Percentiles rank a stretch among this genome's conserved stretches.
Evolutionary conservation across 2,329 filamentous ascomycete species (phyloP).

Genomic region (Colletotrichum graminicola): DNA sequence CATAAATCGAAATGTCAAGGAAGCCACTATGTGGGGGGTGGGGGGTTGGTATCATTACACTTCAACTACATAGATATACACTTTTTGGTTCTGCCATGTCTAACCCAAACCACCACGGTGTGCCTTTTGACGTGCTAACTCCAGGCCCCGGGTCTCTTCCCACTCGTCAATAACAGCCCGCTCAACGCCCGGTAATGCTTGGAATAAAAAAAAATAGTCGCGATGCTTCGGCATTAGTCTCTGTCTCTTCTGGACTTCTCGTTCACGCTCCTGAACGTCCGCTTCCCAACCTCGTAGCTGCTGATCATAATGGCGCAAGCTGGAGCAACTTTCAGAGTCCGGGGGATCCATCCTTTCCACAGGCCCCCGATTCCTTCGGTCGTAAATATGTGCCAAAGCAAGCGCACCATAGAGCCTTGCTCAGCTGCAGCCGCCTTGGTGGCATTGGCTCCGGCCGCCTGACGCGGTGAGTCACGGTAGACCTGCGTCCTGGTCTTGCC

Average conservation of each 20-base stretch:
- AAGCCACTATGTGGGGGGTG: constrained; percentile 5
- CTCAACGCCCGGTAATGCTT: constrained; percentile 40
- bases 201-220: constrained; percentile 16
- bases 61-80: constrained; percentile 30
- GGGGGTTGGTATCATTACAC: constrained; percentile 34
- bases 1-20: background rate
- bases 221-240: constrained; percentile 26
- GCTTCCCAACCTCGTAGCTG: constrained; percentile 96
- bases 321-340: constrained; percentile 93
- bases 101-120: constrained; percentile 20
- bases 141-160: constrained; percentile 20
- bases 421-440: constrained; percentile 69
- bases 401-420: constrained; percentile 80
- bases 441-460: constrained; percentile 50
- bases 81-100: constrained; percentile 30
- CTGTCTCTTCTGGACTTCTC: constrained; percentile 52
- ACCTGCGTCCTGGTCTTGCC: constrained; percentile 97
- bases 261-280: constrained; percentile 83
- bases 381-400: constrained; percentile 91
- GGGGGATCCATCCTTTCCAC: constrained; percentile 91
- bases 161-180: constrained; percentile 26
- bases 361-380: constrained; percentile 85
- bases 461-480: constrained; percentile 67
- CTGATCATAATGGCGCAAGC: constrained; percentile 99
- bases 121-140: constrained; percentile 36